Percentiles rank a stretch among this genome's conserved stretches.
Evolutionary conservation across 1,284 basidiomycete genomes (phyloP).

Genomic region (Microbotryum scabiosae): DNA sequence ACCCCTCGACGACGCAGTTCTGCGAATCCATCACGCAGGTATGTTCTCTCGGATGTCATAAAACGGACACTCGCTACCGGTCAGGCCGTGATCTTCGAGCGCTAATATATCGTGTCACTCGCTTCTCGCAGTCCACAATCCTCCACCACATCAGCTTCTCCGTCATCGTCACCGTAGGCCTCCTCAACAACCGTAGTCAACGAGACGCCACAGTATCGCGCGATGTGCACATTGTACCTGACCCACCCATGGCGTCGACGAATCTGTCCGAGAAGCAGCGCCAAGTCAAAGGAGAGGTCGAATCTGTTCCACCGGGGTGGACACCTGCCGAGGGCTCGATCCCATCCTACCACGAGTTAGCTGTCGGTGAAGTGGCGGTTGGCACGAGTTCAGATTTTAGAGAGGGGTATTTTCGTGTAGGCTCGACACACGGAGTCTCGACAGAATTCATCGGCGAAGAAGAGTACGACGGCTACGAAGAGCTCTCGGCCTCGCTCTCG

Average conservation of each 20-base stretch:
- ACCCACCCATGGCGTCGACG: neutral
- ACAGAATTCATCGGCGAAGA: constrained; percentile 7
- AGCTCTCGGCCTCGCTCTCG: constrained; percentile 14
- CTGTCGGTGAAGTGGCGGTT: neutral
- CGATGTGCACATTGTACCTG: constrained; percentile 19
- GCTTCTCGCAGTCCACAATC: constrained; percentile 16
- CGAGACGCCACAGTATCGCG: neutral
- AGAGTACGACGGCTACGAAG: constrained; percentile 31
- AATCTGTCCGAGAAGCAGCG: constrained; percentile 20
- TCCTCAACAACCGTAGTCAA: constrained; percentile 7
- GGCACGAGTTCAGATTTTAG: neutral
- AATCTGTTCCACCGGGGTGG: neutral
- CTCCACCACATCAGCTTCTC: constrained; percentile 21
- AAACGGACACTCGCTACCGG: neutral
- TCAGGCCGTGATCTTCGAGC: neutral
- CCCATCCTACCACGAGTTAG: constrained; percentile 20
- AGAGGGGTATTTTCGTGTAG: neutral
- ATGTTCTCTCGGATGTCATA: neutral
- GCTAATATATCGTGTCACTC: neutral
- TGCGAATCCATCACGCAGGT: constrained; percentile 29
- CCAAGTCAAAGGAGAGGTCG: constrained; percentile 7
- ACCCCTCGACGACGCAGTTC: constrained; percentile 13
- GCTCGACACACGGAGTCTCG: neutral
- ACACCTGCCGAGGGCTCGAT: constrained; percentile 19
- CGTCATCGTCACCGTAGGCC: constrained; percentile 18